Evolutionary conservation across 2,329 filamentous ascomycete species (phyloP).

Genomic region (Rutstroemia sp.): DNA sequence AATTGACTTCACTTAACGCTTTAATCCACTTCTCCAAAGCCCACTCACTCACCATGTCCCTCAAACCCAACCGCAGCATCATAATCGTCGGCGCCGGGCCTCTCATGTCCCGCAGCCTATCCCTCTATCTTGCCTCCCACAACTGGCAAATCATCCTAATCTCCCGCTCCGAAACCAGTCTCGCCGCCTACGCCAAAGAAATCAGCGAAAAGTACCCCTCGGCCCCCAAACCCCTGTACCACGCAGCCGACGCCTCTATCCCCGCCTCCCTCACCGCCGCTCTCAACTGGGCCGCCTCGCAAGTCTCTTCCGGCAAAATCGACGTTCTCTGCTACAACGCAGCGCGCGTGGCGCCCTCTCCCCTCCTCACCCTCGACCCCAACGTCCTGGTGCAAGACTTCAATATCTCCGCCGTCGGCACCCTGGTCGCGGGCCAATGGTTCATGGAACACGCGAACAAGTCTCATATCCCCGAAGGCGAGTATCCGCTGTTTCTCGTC

Average conservation of each 20-base stretch:
- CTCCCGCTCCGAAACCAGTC: not conserved
- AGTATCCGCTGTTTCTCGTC: not conserved
- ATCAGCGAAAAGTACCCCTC: not conserved
- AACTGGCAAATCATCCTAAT: conserved; percentile 3
- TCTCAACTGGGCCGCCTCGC: not conserved
- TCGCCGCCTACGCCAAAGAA: not conserved
- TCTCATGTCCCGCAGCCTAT: conserved; percentile 7
- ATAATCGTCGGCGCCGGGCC: conserved; percentile 3
- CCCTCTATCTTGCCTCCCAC: conserved; percentile 6
- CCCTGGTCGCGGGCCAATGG: conserved; percentile 3
- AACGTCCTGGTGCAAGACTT: not conserved
- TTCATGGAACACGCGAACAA: not conserved
- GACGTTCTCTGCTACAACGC: conserved; percentile 4
- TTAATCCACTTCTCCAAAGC: too few species aligned
- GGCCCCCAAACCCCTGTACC: not conserved
- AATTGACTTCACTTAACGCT: too few species aligned
- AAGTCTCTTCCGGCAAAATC: not conserved
- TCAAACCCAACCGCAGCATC: not conserved
- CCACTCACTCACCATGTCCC: not conserved
- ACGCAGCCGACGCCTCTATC: not conserved
- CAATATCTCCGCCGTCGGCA: not conserved
- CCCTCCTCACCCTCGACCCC: not conserved
- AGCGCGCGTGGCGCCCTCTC: not conserved
- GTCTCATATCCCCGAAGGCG: not conserved
- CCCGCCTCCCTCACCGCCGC: not conserved